phyloP scores from a whole-genome alignment of 2,329 filamentous ascomycete genomes.

The Fusarium sp. region DNA sequence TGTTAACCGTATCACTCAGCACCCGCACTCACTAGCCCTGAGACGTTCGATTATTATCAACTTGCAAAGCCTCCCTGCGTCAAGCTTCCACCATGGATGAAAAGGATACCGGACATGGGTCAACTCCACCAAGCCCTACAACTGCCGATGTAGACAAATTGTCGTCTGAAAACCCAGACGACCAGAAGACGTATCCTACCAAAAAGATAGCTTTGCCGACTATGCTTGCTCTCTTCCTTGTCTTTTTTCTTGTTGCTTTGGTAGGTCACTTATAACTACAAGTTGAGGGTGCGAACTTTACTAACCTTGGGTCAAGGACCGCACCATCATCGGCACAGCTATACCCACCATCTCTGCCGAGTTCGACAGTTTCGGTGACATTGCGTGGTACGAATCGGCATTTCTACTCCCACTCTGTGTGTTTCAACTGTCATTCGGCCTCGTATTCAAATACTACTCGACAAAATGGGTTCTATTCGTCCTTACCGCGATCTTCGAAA shows the following conservation, averaged over 20 bases:
- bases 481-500: constrained; percentile 16
- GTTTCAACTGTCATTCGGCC: constrained; percentile 31
- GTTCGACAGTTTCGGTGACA: constrained; percentile 34
- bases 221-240: constrained; percentile 23
- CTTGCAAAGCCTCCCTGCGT: no score
- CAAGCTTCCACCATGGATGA: not conserved
- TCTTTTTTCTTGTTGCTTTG: constrained; percentile 30
- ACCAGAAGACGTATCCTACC: constrained; percentile 22
- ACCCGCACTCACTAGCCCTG: no score
- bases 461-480: constrained; percentile 30
- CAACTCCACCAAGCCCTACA: not conserved
- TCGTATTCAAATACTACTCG: constrained; percentile 34
- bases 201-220: constrained; percentile 28
- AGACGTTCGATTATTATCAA: no score
- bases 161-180: fast-evolving
- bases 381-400: constrained; percentile 34
- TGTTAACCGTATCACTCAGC: no score
- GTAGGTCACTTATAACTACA: fast-evolving
- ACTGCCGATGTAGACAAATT: not conserved
- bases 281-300: fast-evolving
- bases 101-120: not conserved
- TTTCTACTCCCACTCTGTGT: constrained; percentile 35
- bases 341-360: constrained; percentile 35
- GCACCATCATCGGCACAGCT: constrained; percentile 33
- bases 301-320: constrained; percentile 8